Base-by-base conservation (phyloP, 2,329 filamentous ascomycete species). In the Ilyonectria destructans region DNA sequence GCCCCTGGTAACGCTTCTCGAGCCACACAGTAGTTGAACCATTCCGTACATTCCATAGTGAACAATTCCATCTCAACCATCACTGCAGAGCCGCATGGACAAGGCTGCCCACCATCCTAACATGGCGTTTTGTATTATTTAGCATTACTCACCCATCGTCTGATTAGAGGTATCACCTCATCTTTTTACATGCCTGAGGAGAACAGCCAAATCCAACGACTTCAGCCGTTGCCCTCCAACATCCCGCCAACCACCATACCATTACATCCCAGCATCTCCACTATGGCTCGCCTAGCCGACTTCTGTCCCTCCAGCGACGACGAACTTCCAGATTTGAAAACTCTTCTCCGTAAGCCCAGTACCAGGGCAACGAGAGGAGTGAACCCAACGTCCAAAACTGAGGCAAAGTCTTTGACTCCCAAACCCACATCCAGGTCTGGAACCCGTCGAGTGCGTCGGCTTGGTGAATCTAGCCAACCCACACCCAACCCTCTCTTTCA, bases 311-410 rank as follows among this genome's bases (percentile, higher is more conserved):
- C 80, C 19, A 80, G 79, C 59, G 82, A 84, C 21, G 83, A 85
- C 48, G 84, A 85, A 37, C 80, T 85, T 29, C 82, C 84, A 2
- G 81, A 82, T 37, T 65, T 84, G 26, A 77, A 80, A 45, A 76
- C 78, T 2, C 66, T 84, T 9, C 51, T 78, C 23, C 70, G 65
- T 9, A 72, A 62, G 31, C 51, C 71, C 29, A 69, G 31, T 45
- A 49, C 55, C 37, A 69, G 63, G 67, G 60, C 65, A 71, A 70
- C 70, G 37, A 67, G n/a, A 71, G 61, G n/a, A 54, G 51, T 37
- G 37, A 68, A 63, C 31, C 23, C 54, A 48, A 21, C 62, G 46
- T n/a, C 60, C 45, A 51, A 59, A n/a, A 33, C 62, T 9, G 52
- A 67, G n/a, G 64, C 62, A 49, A 71, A 73, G 58, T 43, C 70